Percentiles rank a stretch among this genome's conserved stretches.
Conservation (phyloP, 2,329 filamentous ascomycete species). For the Fusarium metavorans region DNA sequence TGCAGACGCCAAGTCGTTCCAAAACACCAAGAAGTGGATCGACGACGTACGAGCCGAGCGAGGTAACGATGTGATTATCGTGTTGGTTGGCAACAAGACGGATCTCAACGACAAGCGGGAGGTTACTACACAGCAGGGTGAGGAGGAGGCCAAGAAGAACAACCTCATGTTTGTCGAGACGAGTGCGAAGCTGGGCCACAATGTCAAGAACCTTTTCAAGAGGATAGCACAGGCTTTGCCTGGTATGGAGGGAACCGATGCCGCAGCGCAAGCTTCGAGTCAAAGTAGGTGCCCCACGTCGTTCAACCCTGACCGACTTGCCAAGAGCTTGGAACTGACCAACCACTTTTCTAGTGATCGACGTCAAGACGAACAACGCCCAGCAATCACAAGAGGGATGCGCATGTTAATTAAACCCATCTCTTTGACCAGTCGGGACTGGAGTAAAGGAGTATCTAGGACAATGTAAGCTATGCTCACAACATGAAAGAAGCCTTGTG, state of each 20-base stretch:
- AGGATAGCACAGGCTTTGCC: constrained; percentile 97
- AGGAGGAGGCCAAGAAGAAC: constrained; percentile 98
- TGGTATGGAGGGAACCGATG: constrained; percentile 94
- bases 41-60: constrained; percentile 97
- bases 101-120: constrained; percentile 98
- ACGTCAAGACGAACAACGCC: constrained; percentile 85
- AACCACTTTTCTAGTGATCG: constrained; percentile 75
- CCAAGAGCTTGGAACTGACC: neutral
- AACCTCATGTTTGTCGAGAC: constrained; percentile 99
- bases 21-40: constrained; percentile 99
- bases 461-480: constrained; percentile 37
- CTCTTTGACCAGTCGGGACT: constrained; percentile 28
- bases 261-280: constrained; percentile 76
- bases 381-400: constrained; percentile 80
- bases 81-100: constrained; percentile 98
- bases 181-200: constrained; percentile 96
- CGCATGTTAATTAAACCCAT: constrained; percentile 53
- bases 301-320: neutral
- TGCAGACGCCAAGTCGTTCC: constrained; percentile 90
- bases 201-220: constrained; percentile 97
- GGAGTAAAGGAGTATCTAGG: constrained; percentile 44
- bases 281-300: constrained; percentile 75
- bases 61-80: constrained; percentile 98
- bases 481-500: constrained; percentile 29
- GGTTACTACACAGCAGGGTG: constrained; percentile 94